A percentile compares a stretch with the other conserved stretches of the same genome.
These are phyloP conservation scores for Acanthamoeba lenticulata DNA, from an alignment of 208 protist genomes.

Conservation along the genomic window DNA sequence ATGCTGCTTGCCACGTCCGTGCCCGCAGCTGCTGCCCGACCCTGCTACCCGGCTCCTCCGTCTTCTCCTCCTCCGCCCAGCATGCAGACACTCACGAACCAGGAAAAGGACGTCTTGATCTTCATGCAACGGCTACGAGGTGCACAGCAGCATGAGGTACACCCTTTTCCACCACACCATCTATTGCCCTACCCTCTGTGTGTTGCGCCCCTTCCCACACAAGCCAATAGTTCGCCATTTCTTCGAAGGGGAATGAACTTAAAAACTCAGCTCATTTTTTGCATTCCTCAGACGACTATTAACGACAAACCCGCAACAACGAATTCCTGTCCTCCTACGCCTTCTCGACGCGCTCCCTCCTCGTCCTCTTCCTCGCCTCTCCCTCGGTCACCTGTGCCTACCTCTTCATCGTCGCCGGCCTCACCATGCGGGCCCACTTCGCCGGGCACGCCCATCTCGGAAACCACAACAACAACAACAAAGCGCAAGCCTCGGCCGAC, in stretches of 20 bases:
- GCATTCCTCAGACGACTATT: not conserved
- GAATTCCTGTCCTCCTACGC: not conserved
- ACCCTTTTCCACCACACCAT: not conserved
- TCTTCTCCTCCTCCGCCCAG: not conserved
- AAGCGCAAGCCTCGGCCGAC: not conserved
- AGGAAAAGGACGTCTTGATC: not conserved
- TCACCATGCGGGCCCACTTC: not conserved
- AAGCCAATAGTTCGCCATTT: not conserved
- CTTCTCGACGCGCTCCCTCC: not conserved
- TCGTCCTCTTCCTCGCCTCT: not conserved
- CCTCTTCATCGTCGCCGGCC: not conserved
- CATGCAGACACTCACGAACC: not conserved
- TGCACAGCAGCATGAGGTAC: not conserved
- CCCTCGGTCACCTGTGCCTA: not conserved
- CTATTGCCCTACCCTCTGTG: not conserved
- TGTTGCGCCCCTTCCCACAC: not conserved
- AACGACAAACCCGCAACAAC: no score
- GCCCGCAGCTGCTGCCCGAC: not conserved
- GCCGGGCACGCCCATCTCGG: not conserved
- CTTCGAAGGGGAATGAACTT: not conserved
- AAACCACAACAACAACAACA: not conserved
- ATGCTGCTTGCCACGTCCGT: not conserved
- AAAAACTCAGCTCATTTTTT: not conserved
- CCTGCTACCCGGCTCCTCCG: not conserved
- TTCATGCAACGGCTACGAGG: slow-evolving; percentile 14